Evolutionary conservation across 148 eudicot genomes (phyloP).

Genomic region (Vaccinium vitisidaea): DNA sequence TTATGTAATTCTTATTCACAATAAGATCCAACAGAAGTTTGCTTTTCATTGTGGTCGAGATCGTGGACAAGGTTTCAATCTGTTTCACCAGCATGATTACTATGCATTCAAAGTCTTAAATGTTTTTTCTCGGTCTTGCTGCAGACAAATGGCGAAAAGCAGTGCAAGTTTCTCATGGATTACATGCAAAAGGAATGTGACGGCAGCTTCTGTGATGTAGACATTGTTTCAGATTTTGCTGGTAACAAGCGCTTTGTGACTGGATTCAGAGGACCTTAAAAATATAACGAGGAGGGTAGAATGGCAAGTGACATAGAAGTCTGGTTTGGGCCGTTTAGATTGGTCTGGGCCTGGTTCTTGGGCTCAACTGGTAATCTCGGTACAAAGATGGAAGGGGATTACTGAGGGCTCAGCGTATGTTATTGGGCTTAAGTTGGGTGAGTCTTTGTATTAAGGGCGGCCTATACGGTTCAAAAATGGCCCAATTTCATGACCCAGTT

Average conservation of each 20-base stretch:
- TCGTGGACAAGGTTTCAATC: not conserved
- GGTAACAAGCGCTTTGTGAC: slow-evolving; percentile 72
- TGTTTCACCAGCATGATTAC: not conserved
- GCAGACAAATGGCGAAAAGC: slow-evolving; percentile 90
- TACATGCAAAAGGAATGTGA: slow-evolving; percentile 38
- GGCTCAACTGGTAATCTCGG: not conserved
- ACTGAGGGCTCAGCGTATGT: not conserved
- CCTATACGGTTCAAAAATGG: not conserved
- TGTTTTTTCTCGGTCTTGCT: slow-evolving; percentile 10
- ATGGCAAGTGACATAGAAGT: not conserved
- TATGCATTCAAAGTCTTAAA: not conserved
- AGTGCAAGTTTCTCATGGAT: slow-evolving; percentile 64
- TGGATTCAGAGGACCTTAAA: slow-evolving; percentile 35
- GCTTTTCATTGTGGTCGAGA: not conserved
- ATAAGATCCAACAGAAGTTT: not conserved
- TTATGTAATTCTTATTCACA: not conserved
- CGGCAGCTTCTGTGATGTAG: slow-evolving; percentile 46
- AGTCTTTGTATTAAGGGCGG: not conserved
- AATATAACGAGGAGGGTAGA: not conserved
- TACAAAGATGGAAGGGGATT: not conserved
- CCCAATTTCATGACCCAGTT: not conserved
- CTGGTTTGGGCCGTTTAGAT: not conserved
- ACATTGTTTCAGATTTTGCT: slow-evolving; percentile 69
- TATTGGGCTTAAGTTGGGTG: not conserved
- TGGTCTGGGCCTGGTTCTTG: not conserved